These are phyloP conservation scores for Iris macrosiphon DNA, from an alignment of 106 monocot genomes.

Conservation along the genomic window DNA sequence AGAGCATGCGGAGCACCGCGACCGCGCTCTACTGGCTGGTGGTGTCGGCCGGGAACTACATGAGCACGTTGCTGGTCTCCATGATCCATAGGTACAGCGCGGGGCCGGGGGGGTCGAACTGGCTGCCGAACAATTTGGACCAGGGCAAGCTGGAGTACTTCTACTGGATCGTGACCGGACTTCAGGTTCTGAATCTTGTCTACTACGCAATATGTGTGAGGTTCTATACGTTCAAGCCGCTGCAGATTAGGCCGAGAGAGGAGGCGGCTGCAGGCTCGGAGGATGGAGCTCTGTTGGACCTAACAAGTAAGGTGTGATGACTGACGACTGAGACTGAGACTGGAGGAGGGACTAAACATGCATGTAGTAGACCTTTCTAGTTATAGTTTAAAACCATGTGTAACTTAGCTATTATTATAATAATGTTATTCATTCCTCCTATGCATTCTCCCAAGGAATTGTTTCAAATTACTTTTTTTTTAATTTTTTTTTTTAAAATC, in stretches of 20 bases:
- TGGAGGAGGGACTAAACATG: no score
- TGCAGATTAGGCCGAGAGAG: slow-evolving; percentile 16
- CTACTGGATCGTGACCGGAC: slow-evolving; percentile 60
- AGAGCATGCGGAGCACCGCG: slow-evolving; percentile 89
- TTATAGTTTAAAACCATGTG: no score
- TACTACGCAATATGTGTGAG: slow-evolving; percentile 51
- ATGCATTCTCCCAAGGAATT: no score
- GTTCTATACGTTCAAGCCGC: slow-evolving; percentile 63
- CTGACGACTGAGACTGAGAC: no score
- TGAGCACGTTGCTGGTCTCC: slow-evolving; percentile 49
- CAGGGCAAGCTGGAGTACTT: slow-evolving; percentile 62
- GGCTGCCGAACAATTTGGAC: slow-evolving; percentile 72
- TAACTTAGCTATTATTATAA: no score
- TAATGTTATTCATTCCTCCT: no score
- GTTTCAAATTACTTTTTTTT: no score
- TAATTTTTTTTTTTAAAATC: no score
- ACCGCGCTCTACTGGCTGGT: slow-evolving; percentile 71
- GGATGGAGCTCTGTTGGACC: no score
- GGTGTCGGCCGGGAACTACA: slow-evolving; percentile 65
- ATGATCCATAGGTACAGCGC: slow-evolving; percentile 48
- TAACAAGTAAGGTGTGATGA: slow-evolving; percentile 15
- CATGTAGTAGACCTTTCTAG: no score
- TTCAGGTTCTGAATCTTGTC: slow-evolving; percentile 46
- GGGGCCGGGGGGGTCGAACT: slow-evolving; percentile 33
- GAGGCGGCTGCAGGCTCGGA: background rate